Conservation (phyloP, 768 basidiomycete genomes). For the Tremella mesenterica region DNA sequence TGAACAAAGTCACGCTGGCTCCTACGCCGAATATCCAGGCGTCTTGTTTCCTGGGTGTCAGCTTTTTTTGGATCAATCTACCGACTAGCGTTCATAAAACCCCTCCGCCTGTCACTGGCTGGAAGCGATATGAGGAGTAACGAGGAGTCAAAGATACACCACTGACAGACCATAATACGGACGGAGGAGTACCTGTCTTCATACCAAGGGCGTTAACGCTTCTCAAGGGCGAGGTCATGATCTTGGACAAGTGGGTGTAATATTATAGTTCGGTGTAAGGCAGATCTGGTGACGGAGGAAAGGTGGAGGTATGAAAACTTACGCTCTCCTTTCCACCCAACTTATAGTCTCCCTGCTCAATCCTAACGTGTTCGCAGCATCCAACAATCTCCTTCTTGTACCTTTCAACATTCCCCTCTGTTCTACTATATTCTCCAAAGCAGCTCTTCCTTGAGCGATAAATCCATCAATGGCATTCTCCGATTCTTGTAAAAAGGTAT, state of each 20-base stretch:
- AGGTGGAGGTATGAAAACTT: slow-evolving; percentile 36
- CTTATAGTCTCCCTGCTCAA: slow-evolving; percentile 88
- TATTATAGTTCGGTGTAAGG: no score
- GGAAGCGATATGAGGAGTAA: no score
- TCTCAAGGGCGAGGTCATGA: no score
- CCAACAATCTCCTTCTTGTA: slow-evolving; percentile 72
- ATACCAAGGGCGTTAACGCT: background rate
- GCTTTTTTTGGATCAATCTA: background rate
- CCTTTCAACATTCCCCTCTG: slow-evolving; percentile 87
- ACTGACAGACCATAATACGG: no score
- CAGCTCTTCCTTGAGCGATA: slow-evolving; percentile 81
- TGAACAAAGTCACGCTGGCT: slow-evolving; percentile 77
- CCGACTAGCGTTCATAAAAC: background rate
- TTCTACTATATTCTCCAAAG: slow-evolving; percentile 81
- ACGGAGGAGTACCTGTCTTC: no score
- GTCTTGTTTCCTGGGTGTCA: slow-evolving; percentile 68
- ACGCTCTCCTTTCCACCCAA: slow-evolving; percentile 95
- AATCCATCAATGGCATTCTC: slow-evolving; percentile 79
- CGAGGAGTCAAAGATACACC: no score
- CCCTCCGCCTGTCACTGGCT: background rate
- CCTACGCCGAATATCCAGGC: slow-evolving; percentile 87
- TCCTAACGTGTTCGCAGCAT: slow-evolving; percentile 88
- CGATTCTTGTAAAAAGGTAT: slow-evolving; percentile 76
- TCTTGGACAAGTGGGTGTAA: no score
- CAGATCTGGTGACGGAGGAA: no score